Conservation (phyloP, 306 rosid species). For the Sicyos baderoa region DNA sequence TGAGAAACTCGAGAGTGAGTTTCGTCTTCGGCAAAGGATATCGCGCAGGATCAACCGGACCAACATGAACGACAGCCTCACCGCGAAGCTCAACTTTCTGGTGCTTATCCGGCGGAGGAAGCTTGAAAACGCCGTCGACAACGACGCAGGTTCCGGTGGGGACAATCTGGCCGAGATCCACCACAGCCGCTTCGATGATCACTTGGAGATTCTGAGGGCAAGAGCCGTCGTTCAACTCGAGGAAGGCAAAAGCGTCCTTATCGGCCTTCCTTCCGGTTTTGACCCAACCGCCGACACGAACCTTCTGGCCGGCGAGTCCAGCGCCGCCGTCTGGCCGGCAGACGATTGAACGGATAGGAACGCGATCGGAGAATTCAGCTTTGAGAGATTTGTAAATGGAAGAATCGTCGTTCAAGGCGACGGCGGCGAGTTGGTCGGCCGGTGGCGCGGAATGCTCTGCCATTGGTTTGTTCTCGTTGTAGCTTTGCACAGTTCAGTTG, state of each 20-base stretch:
- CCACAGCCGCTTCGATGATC: constrained; percentile 63
- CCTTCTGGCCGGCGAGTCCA: constrained; percentile 48
- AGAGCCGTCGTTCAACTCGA: constrained; percentile 83
- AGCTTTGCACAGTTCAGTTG: background rate
- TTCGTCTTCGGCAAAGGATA: constrained; percentile 77
- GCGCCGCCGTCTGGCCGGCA: constrained; percentile 68
- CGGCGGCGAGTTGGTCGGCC: constrained; percentile 41
- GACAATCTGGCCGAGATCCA: constrained; percentile 68
- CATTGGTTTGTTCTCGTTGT: constrained; percentile 26
- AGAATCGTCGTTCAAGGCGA: constrained; percentile 23
- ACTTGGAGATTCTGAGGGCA: constrained; percentile 75
- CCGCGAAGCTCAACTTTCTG: constrained; percentile 87
- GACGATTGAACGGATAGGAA: constrained; percentile 55
- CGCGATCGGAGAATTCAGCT: constrained; percentile 70
- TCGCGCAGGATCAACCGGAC: constrained; percentile 72
- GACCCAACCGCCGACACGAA: constrained; percentile 85
- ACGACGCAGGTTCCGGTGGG: constrained; percentile 71
- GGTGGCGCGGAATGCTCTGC: constrained; percentile 38
- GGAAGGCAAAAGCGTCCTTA: constrained; percentile 80
- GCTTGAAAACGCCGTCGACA: constrained; percentile 65
- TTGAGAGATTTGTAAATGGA: constrained; percentile 17
- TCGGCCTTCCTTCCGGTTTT: constrained; percentile 94
- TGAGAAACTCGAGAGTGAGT: constrained; percentile 66
- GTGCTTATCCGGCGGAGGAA: constrained; percentile 67
- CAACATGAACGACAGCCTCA: constrained; percentile 64